Base-by-base conservation (phyloP, 768 basidiomycete genomes). In the Tylopilus vinaceipallidus region DNA sequence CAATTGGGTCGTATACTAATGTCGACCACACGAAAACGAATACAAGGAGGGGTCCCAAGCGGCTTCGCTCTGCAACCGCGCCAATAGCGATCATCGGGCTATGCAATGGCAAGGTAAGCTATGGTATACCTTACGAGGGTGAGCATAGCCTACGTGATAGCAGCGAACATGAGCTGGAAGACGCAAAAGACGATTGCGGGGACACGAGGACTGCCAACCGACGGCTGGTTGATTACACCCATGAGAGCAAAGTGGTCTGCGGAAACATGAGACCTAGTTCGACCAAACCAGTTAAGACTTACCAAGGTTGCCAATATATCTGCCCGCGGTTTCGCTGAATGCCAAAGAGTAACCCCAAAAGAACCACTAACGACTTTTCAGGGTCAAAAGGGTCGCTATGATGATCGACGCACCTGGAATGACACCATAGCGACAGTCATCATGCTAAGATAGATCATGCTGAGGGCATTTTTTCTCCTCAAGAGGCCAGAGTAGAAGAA, bases 311-410 rank as follows among this genome's bases (percentile, higher is more conserved):
- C 95, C 95, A 53, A 99, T 95, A 68, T 77, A 98, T n/a, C 59
- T 54, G 53, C 71, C 74, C 5, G 76, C 91, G 0, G 77, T 81
- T 13, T 91, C 88, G 52, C 86, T 88, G 73, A 98, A 98, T 0
- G 95, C 81, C 20, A 98, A 75, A 2, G 92, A 94, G 72, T 79
- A 98, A 2, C 95, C 95, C 95, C 95, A 97, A 77, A 95, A 94
- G 75, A 92, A 94, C 92, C 92, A 95, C 86, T 93, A 54, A 14
- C 52, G 52, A 27, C 8, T 33, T 5, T 20, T 61, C 17, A 57
- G 57, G 26, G 6, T 8, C 19, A 22, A 10, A 6, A 29, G 10
- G 17, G 7, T 2, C 0, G 29, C 6, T 3, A 22, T 9, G 78
- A 53, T 49, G 84, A 80, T 72, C 84, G 80, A 0, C 81, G 50